Base-by-base conservation (phyloP, 2,329 filamentous ascomycete species). In the Diplodia scrobiculata region DNA sequence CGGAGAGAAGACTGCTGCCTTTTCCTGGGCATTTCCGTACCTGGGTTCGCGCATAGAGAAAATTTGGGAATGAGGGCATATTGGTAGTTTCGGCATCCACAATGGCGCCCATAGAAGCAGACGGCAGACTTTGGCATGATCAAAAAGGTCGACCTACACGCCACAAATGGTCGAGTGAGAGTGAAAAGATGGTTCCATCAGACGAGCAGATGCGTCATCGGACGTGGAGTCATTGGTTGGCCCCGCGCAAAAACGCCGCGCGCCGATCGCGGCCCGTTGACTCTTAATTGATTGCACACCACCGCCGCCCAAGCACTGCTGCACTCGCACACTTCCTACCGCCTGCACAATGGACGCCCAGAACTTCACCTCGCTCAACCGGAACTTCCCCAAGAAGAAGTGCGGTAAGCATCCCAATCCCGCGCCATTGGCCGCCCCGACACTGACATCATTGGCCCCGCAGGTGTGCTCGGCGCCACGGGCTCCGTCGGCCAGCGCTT, bases 401-500 rank as follows among this genome's bases (percentile, higher is more conserved):
- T 84, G 82, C 77, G 82, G 81, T 83, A 67, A 70, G 80, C 34
- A 63, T 6, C 21, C 47, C 9, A n/a, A 38, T 50, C 27, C 41
- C 10, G 11, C 38, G 34, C 41, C 17, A 29, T 63, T 55, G 63
- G 51, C 70, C 73, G 47, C 73, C 65, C 51, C 34, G 25, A 25
- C 59, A 60, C 67, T 58, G 65, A 62, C 65, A 55, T 45, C 48
- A 52, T 21, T 25, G 45, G 27, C 19, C 36, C 32, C 67, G 48
- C 69, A 84, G 81, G 80, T 68, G 92, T 97, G 67, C 86, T 97
- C 66, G 93, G 94, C 72, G 91, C 90, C 79, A 98, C 94, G 36
- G 95, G 95, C 75, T 96, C 92, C 41, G 94, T 98, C 14, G 94
- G 94, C 72, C 92, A 97, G 80, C 89, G 95, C 74, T 98, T 98